Base-by-base conservation (phyloP, 106 monocot species). In the Phalaenopsis aphrodite region DNA sequence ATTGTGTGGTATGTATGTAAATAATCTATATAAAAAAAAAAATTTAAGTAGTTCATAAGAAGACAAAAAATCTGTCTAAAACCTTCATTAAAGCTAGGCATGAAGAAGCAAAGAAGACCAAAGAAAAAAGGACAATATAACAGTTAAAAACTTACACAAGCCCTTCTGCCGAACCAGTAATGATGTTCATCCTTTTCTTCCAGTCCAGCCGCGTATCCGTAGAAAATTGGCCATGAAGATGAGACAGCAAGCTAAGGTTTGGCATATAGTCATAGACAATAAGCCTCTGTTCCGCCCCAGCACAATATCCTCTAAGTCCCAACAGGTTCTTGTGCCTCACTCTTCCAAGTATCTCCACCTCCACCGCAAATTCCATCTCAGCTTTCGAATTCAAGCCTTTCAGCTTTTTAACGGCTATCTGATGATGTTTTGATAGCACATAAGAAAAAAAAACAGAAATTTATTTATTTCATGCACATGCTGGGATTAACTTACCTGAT, bases 211-310 rank as follows among this genome's bases (percentile, higher is more conserved):
- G 72, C n/a, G 56, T 73, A 5, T 89, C 87, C 21, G 41, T 69
- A 1, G 87, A 72, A 8, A 83, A 87, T 42, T 87, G 79, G 55
- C 87, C 89, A 14, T 89, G 88, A 75, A 91, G 87, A 75, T 91
- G 91, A 1, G 89, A 84, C 7, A 83, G 67, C 21, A 91, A 71
- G 77, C 91, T 91, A 16, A 86, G 84, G 39, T 91, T 91, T 19
- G 87, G 87, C 91, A 91, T 87, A 84, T 91, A 89, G 42, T 91
- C 91, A 36, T 91, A 91, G 0, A 91, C 89, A 7, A 91, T 87
- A 4, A 91, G 77, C 81, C 85, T 55, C 78, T 89, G 80, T 5
- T 89, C 85, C 2, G 79, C 49, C n/a, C 78, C 89, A 0, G 77
- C 89, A 41, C 84, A 87, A 42, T 83, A 89, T 12, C 91, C 91